Percentiles rank a stretch among this genome's conserved stretches.
These are phyloP conservation scores for Sugiyamaella marilandica DNA, from an alignment of 805 yeast species.

Conservation along the genomic window DNA sequence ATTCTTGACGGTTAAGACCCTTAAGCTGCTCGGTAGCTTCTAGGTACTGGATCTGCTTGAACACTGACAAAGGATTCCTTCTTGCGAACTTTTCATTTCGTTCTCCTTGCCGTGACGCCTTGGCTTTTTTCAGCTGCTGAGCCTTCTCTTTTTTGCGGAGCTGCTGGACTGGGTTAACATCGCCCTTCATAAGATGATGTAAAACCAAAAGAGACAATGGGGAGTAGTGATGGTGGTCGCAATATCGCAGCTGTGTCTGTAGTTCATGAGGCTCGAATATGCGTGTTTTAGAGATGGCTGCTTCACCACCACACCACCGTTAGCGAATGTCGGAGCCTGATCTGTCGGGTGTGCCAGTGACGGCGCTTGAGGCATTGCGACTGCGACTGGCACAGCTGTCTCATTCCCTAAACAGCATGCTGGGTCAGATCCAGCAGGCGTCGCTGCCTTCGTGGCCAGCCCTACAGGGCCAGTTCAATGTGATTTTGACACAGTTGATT, in stretches of 20 bases:
- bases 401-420: conserved; percentile 54
- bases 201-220: background rate
- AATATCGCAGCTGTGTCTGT: too few species aligned
- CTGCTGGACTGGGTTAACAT: conserved; percentile 22
- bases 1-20: conserved; percentile 10
- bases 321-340: conserved; percentile 25
- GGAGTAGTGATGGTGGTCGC: too few species aligned
- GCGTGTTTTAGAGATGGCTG: background rate
- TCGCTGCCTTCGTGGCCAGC: conserved; percentile 54
- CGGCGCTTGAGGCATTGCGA: conserved; percentile 57
- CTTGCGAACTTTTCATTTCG: conserved; percentile 23
- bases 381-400: conserved; percentile 58
- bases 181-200: conserved; percentile 10
- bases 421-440: conserved; percentile 47
- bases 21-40: conserved; percentile 21
- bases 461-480: conserved; percentile 78
- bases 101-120: conserved; percentile 23
- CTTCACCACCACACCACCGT: background rate
- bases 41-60: conserved; percentile 24
- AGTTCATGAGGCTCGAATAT: background rate
- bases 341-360: conserved; percentile 50
- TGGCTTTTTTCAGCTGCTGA: conserved; percentile 26
- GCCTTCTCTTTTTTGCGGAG: conserved; percentile 28
- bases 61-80: conserved; percentile 18
- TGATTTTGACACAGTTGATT: conserved; percentile 73